phyloP scores from a whole-genome alignment of 768 basidiomycete genomes.

The Serpula lacrymans region DNA sequence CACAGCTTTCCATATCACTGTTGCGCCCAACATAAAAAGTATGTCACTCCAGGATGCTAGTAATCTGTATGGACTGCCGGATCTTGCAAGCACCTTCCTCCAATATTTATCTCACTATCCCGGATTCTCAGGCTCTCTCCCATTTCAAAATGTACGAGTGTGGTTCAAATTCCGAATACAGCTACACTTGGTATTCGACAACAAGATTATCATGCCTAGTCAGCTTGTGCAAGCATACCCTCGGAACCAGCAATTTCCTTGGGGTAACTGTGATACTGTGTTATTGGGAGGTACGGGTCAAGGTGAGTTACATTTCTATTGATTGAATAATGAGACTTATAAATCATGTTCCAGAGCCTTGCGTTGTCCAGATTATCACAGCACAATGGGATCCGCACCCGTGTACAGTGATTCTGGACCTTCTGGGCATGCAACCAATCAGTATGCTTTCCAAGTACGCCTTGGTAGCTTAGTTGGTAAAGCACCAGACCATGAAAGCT shows the following conservation, averaged over 20 bases:
- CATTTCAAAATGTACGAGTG: constrained; percentile 20
- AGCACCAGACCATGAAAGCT: too few relatives aligned
- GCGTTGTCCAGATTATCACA: too few relatives aligned
- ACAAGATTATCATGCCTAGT: constrained; percentile 14
- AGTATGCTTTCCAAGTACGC: background rate
- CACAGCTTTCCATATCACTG: background rate
- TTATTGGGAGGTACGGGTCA: too few relatives aligned
- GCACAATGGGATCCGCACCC: too few relatives aligned
- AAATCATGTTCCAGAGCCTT: constrained; percentile 3
- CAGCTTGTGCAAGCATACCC: constrained; percentile 19
- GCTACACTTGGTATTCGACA: constrained; percentile 14
- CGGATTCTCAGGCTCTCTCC: constrained; percentile 8
- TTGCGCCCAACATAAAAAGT: too few relatives aligned
- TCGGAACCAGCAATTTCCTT: constrained; percentile 12
- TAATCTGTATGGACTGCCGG: constrained; percentile 17
- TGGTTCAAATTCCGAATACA: constrained; percentile 25
- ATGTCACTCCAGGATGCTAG: background rate
- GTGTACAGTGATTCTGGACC: too few relatives aligned
- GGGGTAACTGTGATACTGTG: constrained; percentile 18
- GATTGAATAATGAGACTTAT: constrained; percentile 3
- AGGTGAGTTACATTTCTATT: too few relatives aligned
- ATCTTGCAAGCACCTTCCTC: constrained; percentile 21
- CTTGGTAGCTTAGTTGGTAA: constrained; percentile 1
- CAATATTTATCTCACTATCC: background rate
- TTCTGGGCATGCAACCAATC: too few relatives aligned